Evolutionary conservation across 805 yeast genomes (phyloP).

Genomic region (Kodamaea nitidulidarum): DNA sequence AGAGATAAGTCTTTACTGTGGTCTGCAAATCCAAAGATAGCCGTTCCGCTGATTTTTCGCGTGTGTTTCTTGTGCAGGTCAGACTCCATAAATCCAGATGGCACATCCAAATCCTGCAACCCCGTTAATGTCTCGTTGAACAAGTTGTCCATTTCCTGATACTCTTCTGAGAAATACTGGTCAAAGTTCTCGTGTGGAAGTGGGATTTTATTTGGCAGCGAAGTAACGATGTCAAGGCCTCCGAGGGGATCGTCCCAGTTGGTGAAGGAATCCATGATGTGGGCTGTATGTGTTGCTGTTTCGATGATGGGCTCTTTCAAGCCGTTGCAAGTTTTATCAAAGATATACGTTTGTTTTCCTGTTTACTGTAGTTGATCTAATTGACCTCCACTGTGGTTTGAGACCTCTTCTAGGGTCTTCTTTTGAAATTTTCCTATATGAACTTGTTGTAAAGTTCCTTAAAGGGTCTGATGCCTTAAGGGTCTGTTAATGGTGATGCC

Average conservation of each 20-base stretch:
- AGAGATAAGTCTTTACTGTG: constrained; percentile 63
- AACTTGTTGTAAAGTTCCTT: too few species aligned
- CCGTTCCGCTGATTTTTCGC: constrained; percentile 72
- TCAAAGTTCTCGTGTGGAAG: constrained; percentile 52
- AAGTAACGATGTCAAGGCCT: constrained; percentile 12
- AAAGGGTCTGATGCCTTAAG: too few species aligned
- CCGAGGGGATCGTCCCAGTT: constrained; percentile 27
- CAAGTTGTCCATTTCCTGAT: constrained; percentile 48
- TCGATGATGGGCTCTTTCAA: too few species aligned
- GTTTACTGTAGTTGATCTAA: too few species aligned
- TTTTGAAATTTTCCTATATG: too few species aligned
- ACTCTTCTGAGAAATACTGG: constrained; percentile 35
- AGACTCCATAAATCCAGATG: constrained; percentile 34
- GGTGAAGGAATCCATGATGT: constrained; percentile 18
- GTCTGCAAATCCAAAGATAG: constrained; percentile 68
- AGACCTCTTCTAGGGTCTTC: too few species aligned
- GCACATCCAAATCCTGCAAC: constrained; percentile 62
- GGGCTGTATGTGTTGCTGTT: too few species aligned
- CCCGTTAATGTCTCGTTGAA: constrained; percentile 54
- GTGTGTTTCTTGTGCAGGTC: constrained; percentile 35
- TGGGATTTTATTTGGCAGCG: constrained; percentile 10
- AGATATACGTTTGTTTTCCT: too few species aligned
- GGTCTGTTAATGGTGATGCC: too few species aligned
- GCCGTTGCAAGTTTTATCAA: too few species aligned
- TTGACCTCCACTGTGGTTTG: too few species aligned